Conservation (phyloP, 2,329 filamentous ascomycete genomes). For the Pseudogymnoascus sp. region DNA sequence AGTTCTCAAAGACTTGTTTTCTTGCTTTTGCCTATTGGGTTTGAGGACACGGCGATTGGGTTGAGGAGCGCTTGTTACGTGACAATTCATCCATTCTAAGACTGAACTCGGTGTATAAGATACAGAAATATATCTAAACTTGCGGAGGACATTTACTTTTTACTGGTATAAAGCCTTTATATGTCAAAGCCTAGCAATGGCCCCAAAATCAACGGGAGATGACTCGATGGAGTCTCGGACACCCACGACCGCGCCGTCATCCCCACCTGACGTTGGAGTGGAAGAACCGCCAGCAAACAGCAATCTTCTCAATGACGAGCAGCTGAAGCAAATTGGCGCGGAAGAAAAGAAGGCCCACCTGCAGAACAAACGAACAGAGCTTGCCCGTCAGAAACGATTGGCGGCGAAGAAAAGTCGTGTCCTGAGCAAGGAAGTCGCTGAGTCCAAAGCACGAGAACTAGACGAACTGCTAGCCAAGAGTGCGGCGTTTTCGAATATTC, state of each 20-base stretch:
- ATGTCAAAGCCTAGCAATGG: background rate
- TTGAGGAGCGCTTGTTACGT: background rate
- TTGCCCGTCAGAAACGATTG: slow-evolving; percentile 23
- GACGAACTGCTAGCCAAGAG: slow-evolving; percentile 54
- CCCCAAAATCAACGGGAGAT: background rate
- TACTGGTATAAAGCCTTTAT: background rate
- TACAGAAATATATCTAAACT: background rate
- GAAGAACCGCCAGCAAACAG: slow-evolving; percentile 2
- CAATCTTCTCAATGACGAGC: slow-evolving; percentile 20
- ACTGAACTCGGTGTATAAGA: background rate
- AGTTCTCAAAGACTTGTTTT: background rate
- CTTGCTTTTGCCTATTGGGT: background rate
- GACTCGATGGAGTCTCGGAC: slow-evolving; percentile 5
- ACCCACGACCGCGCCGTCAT: slow-evolving; percentile 9
- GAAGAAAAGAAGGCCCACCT: slow-evolving; percentile 41
- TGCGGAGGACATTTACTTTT: background rate
- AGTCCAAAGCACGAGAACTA: slow-evolving; percentile 51
- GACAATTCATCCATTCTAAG: background rate
- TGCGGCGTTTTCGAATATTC: slow-evolving; percentile 53
- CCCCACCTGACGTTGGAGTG: background rate
- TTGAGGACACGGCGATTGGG: background rate
- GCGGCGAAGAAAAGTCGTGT: slow-evolving; percentile 39
- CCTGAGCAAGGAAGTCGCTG: slow-evolving; percentile 46
- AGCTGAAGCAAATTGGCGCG: slow-evolving; percentile 19
- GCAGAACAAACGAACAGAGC: slow-evolving; percentile 42